These are phyloP conservation scores for Chaetomium tenue DNA, from an alignment of 495 filamentous ascomycete genomes.

Conservation along the genomic window DNA sequence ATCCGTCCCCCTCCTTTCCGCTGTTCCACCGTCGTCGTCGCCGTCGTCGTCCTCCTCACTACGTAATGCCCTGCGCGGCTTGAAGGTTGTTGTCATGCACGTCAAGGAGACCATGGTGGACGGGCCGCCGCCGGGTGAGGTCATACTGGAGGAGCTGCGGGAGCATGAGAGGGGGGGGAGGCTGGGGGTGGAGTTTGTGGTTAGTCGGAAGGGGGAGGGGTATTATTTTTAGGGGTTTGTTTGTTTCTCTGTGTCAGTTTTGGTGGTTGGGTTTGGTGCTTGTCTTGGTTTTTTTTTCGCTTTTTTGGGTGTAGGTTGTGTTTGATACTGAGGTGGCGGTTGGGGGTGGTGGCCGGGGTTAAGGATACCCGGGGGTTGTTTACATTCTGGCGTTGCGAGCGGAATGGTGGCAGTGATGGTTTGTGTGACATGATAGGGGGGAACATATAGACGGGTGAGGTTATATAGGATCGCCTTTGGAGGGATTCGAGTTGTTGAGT, in stretches of 20 bases:
- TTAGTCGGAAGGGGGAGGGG: slow-evolving; percentile 57
- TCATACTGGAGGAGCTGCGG: slow-evolving; percentile 65
- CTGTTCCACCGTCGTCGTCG: no score
- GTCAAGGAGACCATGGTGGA: slow-evolving; percentile 72
- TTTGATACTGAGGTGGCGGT: neutral
- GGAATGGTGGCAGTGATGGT: no score
- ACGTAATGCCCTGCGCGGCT: slow-evolving; percentile 40
- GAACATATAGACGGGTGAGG: no score
- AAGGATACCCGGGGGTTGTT: no score
- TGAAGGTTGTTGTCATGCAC: slow-evolving; percentile 74
- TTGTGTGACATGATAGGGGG: no score
- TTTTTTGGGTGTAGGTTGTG: neutral
- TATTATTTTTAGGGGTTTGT: slow-evolving; percentile 31
- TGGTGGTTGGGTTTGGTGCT: neutral
- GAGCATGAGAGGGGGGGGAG: slow-evolving; percentile 57
- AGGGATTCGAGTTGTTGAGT: no score
- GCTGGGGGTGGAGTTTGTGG: slow-evolving; percentile 76
- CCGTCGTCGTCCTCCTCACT: neutral
- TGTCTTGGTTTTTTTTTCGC: neutral
- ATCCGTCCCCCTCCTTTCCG: neutral
- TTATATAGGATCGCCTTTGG: no score
- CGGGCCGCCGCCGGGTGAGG: slow-evolving; percentile 58
- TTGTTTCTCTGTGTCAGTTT: slow-evolving; percentile 18
- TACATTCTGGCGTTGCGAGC: no score
- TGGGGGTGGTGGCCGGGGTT: neutral